Percentiles rank a stretch among this genome's conserved stretches.
Conservation (phyloP, 169 alveolate genomes). For the Eimeria acervulina region DNA sequence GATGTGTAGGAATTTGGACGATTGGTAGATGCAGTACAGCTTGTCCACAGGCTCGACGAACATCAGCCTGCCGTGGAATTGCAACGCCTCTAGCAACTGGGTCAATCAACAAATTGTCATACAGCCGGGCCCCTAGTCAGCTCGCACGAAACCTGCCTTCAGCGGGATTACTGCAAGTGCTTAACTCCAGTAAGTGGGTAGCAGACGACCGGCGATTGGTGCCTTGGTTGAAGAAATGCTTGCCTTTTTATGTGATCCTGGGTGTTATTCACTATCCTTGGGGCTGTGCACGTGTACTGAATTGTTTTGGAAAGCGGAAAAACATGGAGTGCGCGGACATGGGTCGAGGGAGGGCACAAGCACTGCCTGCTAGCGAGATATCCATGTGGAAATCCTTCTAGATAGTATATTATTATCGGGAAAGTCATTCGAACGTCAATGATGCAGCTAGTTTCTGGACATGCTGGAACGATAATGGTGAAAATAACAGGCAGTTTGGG, state of each 20-base stretch:
- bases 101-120: background rate
- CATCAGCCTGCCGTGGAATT: conserved; percentile 32
- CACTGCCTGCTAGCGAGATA: background rate
- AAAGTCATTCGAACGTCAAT: background rate
- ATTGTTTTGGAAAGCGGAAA: background rate
- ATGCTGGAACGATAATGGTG: background rate
- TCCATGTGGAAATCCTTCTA: background rate
- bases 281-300: conserved; percentile 54
- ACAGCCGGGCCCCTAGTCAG: background rate
- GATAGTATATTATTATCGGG: background rate
- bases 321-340: background rate
- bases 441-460: background rate
- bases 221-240: background rate
- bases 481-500: background rate
- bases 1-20: conserved; percentile 65
- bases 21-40: conserved; percentile 56
- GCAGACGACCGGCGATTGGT: background rate
- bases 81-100: background rate
- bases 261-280: conserved; percentile 26
- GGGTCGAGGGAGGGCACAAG: background rate
- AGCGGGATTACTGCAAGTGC: background rate
- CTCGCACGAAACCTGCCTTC: background rate
- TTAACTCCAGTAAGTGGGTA: background rate
- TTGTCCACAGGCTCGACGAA: conserved; percentile 63
- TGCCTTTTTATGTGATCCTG: conserved; percentile 72